These are phyloP conservation scores for Mycena vitilis DNA, from an alignment of 768 basidiomycete species.

Conservation along the genomic window DNA sequence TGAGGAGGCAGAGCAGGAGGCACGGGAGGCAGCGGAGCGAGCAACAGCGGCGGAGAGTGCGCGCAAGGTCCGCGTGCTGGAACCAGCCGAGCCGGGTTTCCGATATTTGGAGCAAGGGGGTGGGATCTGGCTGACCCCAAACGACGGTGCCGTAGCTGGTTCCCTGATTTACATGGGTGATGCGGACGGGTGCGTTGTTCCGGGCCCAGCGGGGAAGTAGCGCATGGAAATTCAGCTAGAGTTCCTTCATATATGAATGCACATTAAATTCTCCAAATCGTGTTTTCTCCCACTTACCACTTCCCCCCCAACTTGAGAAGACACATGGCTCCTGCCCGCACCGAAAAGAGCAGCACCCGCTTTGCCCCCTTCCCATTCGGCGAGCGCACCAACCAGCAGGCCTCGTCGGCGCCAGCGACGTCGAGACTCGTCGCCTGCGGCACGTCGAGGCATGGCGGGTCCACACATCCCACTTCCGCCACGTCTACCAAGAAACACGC, in stretches of 20 bases:
- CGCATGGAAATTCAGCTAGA: not conserved
- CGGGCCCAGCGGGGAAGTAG: not conserved
- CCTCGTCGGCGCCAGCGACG: too few relatives aligned
- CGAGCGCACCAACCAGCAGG: too few relatives aligned
- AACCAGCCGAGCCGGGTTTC: not conserved
- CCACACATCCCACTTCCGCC: too few relatives aligned
- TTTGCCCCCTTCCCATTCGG: too few relatives aligned
- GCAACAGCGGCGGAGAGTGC: not conserved
- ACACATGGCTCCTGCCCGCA: too few relatives aligned
- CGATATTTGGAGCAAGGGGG: slow-evolving; percentile 7
- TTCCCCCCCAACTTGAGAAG: too few relatives aligned
- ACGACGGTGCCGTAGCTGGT: not conserved
- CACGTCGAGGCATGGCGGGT: too few relatives aligned
- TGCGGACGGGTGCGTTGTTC: not conserved
- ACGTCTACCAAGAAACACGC: not conserved
- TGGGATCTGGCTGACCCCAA: not conserved
- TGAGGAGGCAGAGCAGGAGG: not conserved
- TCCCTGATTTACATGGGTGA: slow-evolving; percentile 4
- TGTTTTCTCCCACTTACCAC: too few relatives aligned
- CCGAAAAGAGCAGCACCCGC: too few relatives aligned
- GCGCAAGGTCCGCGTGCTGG: not conserved
- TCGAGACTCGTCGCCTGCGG: too few relatives aligned
- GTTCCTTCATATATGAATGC: not conserved
- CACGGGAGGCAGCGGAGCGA: not conserved
- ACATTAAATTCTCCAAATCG: not conserved